Evolutionary conservation across 2,329 filamentous ascomycete species (phyloP).

Genomic region (Aspergillus novoparasiticus): DNA sequence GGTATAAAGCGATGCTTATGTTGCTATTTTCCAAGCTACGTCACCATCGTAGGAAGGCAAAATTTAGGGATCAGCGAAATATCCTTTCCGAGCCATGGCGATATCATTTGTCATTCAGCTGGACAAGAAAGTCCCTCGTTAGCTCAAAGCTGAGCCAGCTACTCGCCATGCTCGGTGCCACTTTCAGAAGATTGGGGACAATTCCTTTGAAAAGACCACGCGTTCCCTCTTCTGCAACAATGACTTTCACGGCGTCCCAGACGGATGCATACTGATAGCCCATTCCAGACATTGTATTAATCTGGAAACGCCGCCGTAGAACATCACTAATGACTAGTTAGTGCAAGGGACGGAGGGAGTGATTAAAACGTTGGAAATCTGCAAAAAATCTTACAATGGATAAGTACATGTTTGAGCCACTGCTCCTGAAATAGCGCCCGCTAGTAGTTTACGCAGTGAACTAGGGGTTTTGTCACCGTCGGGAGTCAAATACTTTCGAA

Average conservation of each 20-base stretch:
- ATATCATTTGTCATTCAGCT: constrained; percentile 44
- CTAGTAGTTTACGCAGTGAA: constrained; percentile 77
- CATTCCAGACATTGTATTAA: constrained; percentile 99
- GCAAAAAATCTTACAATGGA: constrained; percentile 71
- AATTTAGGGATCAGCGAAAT: neutral
- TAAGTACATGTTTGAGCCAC: constrained; percentile 98
- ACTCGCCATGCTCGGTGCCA: constrained; percentile 97
- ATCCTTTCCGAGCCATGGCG: neutral
- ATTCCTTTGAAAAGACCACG: constrained; percentile 94
- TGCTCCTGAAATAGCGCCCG: constrained; percentile 91
- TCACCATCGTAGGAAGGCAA: neutral
- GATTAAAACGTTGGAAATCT: neutral
- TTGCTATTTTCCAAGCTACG: neutral
- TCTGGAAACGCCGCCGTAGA: constrained; percentile 89
- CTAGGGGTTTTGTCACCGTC: constrained; percentile 85
- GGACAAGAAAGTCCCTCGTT: constrained; percentile 81
- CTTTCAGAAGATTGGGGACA: constrained; percentile 91
- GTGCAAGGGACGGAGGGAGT: neutral
- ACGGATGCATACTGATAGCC: constrained; percentile 93
- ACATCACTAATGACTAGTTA: constrained; percentile 67
- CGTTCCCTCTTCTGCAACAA: constrained; percentile 80
- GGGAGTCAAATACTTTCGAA: constrained; percentile 79
- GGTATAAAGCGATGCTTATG: neutral
- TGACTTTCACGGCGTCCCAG: constrained; percentile 77
- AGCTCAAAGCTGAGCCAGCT: constrained; percentile 98